These are phyloP conservation scores for Aspergillus fructus DNA, from an alignment of 2,329 filamentous ascomycete species.

Conservation along the genomic window DNA sequence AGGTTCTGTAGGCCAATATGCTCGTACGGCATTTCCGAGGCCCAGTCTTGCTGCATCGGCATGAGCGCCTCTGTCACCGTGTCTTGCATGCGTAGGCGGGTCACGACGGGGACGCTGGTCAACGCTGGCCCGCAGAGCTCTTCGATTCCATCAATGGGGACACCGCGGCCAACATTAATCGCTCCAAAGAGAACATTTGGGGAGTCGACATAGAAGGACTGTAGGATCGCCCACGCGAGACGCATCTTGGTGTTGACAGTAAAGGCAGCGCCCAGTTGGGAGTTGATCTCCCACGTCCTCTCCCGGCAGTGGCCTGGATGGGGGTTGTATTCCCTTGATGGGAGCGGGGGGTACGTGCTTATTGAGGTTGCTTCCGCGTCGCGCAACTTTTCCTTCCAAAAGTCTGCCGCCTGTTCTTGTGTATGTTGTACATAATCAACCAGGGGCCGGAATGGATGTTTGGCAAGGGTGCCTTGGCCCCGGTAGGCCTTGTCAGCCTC, in stretches of 20 bases:
- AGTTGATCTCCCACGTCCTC: background rate
- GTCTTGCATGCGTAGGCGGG: background rate
- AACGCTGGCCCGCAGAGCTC: background rate
- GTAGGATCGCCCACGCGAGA: background rate
- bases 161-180: background rate
- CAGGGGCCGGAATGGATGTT: background rate
- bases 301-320: background rate
- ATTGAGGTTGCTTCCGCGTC: background rate
- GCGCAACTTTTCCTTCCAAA: background rate
- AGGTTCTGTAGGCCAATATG: background rate
- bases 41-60: background rate
- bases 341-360: background rate
- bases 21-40: background rate
- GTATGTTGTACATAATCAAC: background rate
- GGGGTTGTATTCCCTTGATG: background rate
- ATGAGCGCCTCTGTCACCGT: background rate
- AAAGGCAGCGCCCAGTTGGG: background rate
- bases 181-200: background rate
- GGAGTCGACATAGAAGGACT: background rate
- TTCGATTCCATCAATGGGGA: background rate
- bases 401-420: background rate
- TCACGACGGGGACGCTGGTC: background rate
- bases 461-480: background rate
- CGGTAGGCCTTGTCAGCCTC: constrained; percentile 8
- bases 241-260: background rate